Conservation (phyloP, 2,329 filamentous ascomycete genomes). For the Zymoseptoria passerinii region DNA sequence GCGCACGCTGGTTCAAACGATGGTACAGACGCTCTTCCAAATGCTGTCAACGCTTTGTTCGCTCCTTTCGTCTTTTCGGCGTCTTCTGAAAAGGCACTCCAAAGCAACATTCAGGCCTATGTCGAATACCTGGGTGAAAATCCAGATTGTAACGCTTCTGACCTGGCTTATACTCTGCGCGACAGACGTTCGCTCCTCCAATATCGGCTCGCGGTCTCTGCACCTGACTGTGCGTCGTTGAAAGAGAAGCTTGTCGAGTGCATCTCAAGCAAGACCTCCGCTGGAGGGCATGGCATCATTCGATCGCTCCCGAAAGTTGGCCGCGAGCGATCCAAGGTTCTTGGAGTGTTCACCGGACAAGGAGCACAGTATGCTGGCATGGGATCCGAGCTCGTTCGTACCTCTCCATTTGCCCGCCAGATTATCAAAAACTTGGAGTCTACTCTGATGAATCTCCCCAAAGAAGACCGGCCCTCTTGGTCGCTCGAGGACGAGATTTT, state of each 20-base stretch:
- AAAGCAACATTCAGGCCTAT: neutral
- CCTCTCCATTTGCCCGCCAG: slow-evolving; percentile 1
- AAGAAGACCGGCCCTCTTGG: slow-evolving; percentile 2
- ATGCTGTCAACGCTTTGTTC: no score
- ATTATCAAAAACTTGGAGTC: slow-evolving; percentile 4
- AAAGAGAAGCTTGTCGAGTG: neutral
- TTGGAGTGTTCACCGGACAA: slow-evolving; percentile 12
- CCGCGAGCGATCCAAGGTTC: neutral
- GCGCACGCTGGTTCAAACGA: neutral
- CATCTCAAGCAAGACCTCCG: neutral
- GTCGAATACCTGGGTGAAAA: neutral
- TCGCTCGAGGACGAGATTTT: slow-evolving; percentile 12
- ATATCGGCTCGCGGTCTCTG: neutral
- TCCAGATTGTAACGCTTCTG: neutral
- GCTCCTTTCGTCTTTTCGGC: slow-evolving; percentile 4
- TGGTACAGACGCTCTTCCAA: no score
- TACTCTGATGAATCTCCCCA: slow-evolving; percentile 1
- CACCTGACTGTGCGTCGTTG: neutral
- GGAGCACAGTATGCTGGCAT: slow-evolving; percentile 13
- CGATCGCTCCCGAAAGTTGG: neutral
- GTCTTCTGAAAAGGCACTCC: neutral
- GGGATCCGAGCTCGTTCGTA: slow-evolving; percentile 7
- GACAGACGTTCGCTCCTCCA: neutral
- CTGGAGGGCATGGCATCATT: neutral
- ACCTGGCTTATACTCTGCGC: slow-evolving; percentile 22